phyloP scores from a whole-genome alignment of 2,329 filamentous ascomycete species.

The Rhinocladiella similis region DNA sequence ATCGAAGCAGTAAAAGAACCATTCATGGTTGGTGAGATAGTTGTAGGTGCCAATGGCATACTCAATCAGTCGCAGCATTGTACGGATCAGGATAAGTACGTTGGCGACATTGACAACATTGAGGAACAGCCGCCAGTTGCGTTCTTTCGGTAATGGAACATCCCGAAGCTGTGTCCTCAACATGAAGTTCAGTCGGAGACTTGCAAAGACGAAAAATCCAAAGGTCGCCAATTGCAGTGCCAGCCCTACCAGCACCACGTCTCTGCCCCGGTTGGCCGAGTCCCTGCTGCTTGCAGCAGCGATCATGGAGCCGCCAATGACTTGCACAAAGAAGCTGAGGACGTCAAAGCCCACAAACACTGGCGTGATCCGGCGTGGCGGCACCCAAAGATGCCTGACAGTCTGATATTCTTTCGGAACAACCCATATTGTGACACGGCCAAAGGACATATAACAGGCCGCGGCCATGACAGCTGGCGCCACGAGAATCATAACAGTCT shows the following conservation, averaged over 20 bases:
- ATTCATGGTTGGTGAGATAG: slow-evolving; percentile 22
- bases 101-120: slow-evolving; percentile 21
- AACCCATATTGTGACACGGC: slow-evolving; percentile 47
- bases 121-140: slow-evolving; percentile 22
- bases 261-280: slow-evolving; percentile 35
- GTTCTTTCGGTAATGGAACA: slow-evolving; percentile 13
- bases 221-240: slow-evolving; percentile 56
- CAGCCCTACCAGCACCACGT: slow-evolving; percentile 45
- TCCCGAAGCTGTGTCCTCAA: slow-evolving; percentile 12
- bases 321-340: slow-evolving; percentile 48
- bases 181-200: slow-evolving; percentile 32
- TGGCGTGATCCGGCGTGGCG: slow-evolving; percentile 39
- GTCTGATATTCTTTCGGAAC: slow-evolving; percentile 32
- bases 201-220: slow-evolving; percentile 49
- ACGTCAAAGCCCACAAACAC: slow-evolving; percentile 47
- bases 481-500: slow-evolving; percentile 47
- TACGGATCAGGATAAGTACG: slow-evolving; percentile 19
- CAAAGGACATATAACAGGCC: slow-evolving; percentile 49
- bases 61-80: slow-evolving; percentile 19
- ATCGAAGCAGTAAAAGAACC: slow-evolving; percentile 25
- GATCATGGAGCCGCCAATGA: slow-evolving; percentile 40
- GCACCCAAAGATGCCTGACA: slow-evolving; percentile 39
- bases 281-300: slow-evolving; percentile 30
- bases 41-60: slow-evolving; percentile 17
- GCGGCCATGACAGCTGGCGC: slow-evolving; percentile 49